Base-by-base conservation (phyloP, 73 alveolate genomes). In the Paramecium octaurelia region DNA sequence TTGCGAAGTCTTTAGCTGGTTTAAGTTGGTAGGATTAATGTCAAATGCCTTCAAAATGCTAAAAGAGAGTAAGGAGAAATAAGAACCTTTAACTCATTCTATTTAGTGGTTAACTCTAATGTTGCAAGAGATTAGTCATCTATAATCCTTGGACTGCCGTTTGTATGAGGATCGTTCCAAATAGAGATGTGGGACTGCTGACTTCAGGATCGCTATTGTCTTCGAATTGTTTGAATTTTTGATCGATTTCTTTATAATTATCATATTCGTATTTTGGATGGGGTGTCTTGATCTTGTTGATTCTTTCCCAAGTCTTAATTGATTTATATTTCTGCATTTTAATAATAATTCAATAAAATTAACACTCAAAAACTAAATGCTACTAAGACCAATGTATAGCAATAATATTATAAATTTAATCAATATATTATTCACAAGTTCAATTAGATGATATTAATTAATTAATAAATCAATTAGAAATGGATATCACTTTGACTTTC, bases 1-100 rank as follows among this genome's bases (percentile, higher is more conserved):
- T 71, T 71, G 23, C 54, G 27, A 8, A 18, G 84, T 42, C 31
- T 89, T 89, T 23, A 69, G 29, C 35, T 58, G 48, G 35, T 50
- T 71, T 20, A 89, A 44, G 7, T 70, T 48, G 14, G 40, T 29
- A 24, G 92, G 59, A 8, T 77, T 70, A 42, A 89, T 89, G n/a
- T 89, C 92, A 54, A 89, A 89, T 42, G 94, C 92, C 77, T 89
- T 89, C 36, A 89, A 64, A 8, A 70, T 83, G 16, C 92, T 71
- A 73, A 12, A 73, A 35, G 16, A 12, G 6, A 21, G 27, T 12
- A 29, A 40, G 2, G 6, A 18, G 5, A 16, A 54, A 7, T 34
- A 73, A 40, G 38, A 14, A 36, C 57, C 87, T 73, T 35, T 73
- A 35, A 73, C 57, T 34, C 46, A 73, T 29, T 35, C 35, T 0